These are phyloP conservation scores for Cicer judaicum DNA, from an alignment of 306 rosid species.

Conservation along the genomic window DNA sequence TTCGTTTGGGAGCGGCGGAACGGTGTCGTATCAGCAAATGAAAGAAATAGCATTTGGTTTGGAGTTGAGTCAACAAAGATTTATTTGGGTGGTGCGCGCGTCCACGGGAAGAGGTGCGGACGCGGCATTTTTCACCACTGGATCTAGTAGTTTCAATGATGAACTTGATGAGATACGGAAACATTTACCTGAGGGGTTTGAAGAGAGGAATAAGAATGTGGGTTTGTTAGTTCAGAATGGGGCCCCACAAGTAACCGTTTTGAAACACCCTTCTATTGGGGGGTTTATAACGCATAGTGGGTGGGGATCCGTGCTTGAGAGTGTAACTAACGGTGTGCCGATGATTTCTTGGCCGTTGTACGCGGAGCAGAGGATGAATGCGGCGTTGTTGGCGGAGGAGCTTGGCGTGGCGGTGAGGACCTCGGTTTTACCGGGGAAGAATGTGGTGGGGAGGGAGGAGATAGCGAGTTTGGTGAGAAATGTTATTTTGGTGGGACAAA, in stretches of 20 bases:
- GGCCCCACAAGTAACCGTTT: slow-evolving; percentile 55
- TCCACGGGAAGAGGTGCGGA: slow-evolving; percentile 37
- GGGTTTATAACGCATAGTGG: slow-evolving; percentile 63
- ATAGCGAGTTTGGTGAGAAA: slow-evolving; percentile 45
- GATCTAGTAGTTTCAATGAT: not conserved
- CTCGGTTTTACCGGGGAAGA: slow-evolving; percentile 35
- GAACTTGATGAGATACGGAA: not conserved
- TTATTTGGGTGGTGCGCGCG: slow-evolving; percentile 71
- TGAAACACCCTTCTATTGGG: slow-evolving; percentile 53
- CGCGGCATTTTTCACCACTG: slow-evolving; percentile 31
- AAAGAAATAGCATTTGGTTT: slow-evolving; percentile 67
- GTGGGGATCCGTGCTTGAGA: slow-evolving; percentile 60
- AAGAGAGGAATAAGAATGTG: not conserved
- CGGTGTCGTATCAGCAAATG: slow-evolving; percentile 56
- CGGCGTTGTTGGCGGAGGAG: slow-evolving; percentile 54
- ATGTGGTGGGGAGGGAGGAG: slow-evolving; percentile 53
- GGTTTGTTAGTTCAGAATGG: slow-evolving; percentile 48
- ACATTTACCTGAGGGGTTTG: slow-evolving; percentile 35
- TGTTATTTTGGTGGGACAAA: slow-evolving; percentile 32
- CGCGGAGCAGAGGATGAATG: slow-evolving; percentile 68
- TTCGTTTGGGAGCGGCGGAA: slow-evolving; percentile 75
- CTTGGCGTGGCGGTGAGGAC: slow-evolving; percentile 48
- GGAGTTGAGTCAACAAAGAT: slow-evolving; percentile 63
- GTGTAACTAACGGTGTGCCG: slow-evolving; percentile 55
- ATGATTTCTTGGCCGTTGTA: slow-evolving; percentile 67